A percentile compares a stretch with the other conserved stretches of the same genome.
These are phyloP conservation scores for Eutrema heterophyllum DNA, from an alignment of 345 rosid species.

Conservation along the genomic window DNA sequence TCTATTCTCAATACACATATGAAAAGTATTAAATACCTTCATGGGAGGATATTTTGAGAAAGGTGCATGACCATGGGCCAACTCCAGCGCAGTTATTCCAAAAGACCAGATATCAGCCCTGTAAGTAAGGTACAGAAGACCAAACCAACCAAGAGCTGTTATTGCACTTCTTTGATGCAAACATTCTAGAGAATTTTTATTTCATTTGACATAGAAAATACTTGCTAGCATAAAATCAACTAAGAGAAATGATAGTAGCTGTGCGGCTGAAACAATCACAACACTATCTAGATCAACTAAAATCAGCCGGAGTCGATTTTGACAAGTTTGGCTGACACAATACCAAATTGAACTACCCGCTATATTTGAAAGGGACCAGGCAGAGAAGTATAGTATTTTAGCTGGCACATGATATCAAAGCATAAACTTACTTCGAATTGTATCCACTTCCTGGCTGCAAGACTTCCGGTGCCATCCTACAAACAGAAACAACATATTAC, in stretches of 20 bases:
- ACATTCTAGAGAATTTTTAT: not conserved
- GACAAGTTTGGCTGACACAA: not conserved
- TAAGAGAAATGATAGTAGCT: not conserved
- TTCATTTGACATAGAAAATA: not conserved
- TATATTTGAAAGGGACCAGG: not conserved
- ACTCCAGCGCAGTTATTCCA: conserved; percentile 94
- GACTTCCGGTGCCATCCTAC: conserved; percentile 99
- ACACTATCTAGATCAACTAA: not conserved
- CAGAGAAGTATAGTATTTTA: not conserved
- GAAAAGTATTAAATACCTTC: conserved; percentile 55
- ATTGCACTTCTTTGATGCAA: conserved; percentile 14
- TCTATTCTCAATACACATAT: not conserved
- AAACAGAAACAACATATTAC: conserved; percentile 19
- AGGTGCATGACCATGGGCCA: conserved; percentile 99
- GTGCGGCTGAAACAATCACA: not conserved
- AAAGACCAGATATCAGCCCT: conserved; percentile 99
- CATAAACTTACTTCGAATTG: conserved; percentile 70
- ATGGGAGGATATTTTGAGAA: conserved; percentile 97
- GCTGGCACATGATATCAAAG: not conserved
- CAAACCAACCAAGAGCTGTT: conserved; percentile 25
- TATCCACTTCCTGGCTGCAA: conserved; percentile 96
- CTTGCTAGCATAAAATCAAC: not conserved
- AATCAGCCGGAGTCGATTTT: not conserved
- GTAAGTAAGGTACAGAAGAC: conserved; percentile 29
- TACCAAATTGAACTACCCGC: not conserved